Evolutionary conservation across 768 basidiomycete species (phyloP), one percentile per base, ranked within the genome.

Genomic region (Mycena kentingensis): DNA sequence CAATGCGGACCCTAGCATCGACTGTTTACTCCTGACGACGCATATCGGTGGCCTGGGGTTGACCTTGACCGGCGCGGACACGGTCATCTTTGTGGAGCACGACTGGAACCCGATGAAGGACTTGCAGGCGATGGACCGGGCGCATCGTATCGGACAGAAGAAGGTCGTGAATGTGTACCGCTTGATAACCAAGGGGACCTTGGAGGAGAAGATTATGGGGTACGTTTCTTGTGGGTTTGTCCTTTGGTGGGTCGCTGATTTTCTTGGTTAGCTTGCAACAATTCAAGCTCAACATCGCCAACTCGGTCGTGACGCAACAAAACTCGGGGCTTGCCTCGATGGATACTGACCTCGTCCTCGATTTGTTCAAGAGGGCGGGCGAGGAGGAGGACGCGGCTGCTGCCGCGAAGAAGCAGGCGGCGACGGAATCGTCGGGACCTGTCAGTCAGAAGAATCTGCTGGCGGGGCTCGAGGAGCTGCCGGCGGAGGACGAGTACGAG

Each of bases 81-180:
- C 97, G 1, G 97, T 99, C 52, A 97, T 99, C 58, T 99, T 99
- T 63, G 93, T 99, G 46, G 97, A 99, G 67, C 97, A 99, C 63
- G 97, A 99, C 68, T 99, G 97, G 97, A 99, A 99, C 68, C 97
- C 97, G 6, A 97, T 96, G 94, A 98, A 98, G 69, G 97, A 99
- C 74, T 73, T 98, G 5, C 97, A 99, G 66, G 97, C 97, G 7
- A 99, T 99, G 97, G 97, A 99, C 66, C 83, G 97, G 52, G 97
- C 97, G 1, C 97, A 98, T 72, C 87, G 97, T 48, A 87, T 98
- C 31, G 97, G 97, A 5, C 97, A 99, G 73, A 98, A 97, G 77
- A 93, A 94, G 70, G 96, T 98, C 13, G 97, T 99, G 25, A 98
- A 98, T 61, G 97, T 99, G 5, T 99, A 99, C 73, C 88, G 97